phyloP scores from a whole-genome alignment of 345 rosid genomes.

The Euphorbia tirucalli region DNA sequence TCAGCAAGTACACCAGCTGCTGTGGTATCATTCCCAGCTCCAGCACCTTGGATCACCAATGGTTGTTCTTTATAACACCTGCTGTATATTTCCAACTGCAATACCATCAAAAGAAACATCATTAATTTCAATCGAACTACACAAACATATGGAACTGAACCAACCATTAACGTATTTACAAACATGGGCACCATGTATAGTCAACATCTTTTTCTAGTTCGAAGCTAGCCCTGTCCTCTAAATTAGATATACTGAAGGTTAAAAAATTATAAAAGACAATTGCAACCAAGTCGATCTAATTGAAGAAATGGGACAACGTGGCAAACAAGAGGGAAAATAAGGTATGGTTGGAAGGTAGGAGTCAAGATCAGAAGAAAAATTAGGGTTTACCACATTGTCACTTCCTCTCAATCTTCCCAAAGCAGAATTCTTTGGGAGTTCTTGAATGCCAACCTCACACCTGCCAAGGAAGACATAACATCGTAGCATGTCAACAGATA shows the following conservation, averaged over 20 bases:
- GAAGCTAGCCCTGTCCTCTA: too few relatives aligned
- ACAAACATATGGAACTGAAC: too few relatives aligned
- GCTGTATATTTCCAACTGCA: slow-evolving; percentile 82
- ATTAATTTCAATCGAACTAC: slow-evolving; percentile 6
- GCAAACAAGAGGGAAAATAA: not conserved
- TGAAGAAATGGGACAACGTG: too few relatives aligned
- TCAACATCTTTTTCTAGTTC: too few relatives aligned
- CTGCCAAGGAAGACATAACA: slow-evolving; percentile 33
- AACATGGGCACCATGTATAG: too few relatives aligned
- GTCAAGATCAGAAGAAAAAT: not conserved
- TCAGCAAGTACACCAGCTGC: slow-evolving; percentile 94
- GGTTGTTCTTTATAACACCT: slow-evolving; percentile 80
- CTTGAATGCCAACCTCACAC: slow-evolving; percentile 88
- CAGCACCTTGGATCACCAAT: slow-evolving; percentile 93
- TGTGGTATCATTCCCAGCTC: slow-evolving; percentile 94
- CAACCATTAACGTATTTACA: too few relatives aligned
- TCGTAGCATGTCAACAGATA: not conserved
- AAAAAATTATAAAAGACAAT: too few relatives aligned
- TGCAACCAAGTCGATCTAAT: not conserved
- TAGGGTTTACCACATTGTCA: slow-evolving; percentile 69
- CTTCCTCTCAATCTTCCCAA: slow-evolving; percentile 92
- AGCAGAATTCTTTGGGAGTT: slow-evolving; percentile 71
- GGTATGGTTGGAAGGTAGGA: not conserved
- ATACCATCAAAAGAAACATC: slow-evolving; percentile 8
- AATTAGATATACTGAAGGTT: too few relatives aligned